phyloP scores from a whole-genome alignment of 352 stramenopile genomes.

The Phytophthora citrophthora region DNA sequence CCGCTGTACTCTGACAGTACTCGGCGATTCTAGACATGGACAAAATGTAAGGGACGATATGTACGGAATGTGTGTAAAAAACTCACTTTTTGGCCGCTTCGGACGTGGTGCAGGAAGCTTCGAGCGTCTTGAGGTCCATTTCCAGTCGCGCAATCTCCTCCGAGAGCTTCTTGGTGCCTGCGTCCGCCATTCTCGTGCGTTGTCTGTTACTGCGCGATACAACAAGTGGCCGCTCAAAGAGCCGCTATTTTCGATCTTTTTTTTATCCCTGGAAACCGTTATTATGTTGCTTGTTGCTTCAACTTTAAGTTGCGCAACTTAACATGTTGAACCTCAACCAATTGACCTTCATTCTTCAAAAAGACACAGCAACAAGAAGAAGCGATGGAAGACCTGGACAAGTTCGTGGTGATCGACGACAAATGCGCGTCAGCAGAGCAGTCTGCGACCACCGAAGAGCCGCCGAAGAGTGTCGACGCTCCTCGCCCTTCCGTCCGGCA shows the following conservation, averaged over 20 bases:
- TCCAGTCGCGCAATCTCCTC: constrained; percentile 83
- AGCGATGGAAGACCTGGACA: no score
- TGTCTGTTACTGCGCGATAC: no score
- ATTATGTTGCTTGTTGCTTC: not conserved
- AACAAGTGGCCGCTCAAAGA: not conserved
- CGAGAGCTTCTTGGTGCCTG: constrained; percentile 78
- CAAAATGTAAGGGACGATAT: not conserved
- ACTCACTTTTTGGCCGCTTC: constrained; percentile 83
- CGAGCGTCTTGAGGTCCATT: constrained; percentile 81
- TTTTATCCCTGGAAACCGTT: not conserved
- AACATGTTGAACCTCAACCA: not conserved
- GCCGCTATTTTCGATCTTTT: constrained; percentile 3
- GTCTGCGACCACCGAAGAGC: no score
- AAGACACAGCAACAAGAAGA: no score
- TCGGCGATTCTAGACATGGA: constrained; percentile 57
- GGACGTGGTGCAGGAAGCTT: constrained; percentile 77
- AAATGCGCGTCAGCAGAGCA: no score
- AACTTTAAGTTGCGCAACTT: not conserved
- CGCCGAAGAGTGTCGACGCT: no score
- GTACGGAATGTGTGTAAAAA: not conserved
- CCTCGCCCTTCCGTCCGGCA: not conserved
- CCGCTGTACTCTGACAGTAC: constrained; percentile 75
- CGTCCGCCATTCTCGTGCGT: constrained; percentile 48
- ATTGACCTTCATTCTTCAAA: no score
- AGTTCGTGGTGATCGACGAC: not conserved